Evolutionary conservation across 164 flowering plant species (phyloP).

Genomic region (Santalum album): DNA sequence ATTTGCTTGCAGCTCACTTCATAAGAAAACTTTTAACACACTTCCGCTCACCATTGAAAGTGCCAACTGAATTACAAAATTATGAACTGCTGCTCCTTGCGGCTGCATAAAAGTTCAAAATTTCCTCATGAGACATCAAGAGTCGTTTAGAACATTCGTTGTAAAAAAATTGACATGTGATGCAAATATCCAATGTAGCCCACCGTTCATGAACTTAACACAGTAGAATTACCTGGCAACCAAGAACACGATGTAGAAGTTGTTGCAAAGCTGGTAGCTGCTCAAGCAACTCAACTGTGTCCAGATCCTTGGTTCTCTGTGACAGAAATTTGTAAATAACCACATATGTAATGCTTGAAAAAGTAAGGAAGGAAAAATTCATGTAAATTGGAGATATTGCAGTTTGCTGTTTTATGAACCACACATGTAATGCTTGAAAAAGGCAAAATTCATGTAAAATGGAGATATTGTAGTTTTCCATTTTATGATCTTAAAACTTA

Average conservation of each 20-base stretch:
- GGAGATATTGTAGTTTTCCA: too few relatives aligned
- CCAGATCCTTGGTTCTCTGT: conserved; percentile 89
- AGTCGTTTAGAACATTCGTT: not conserved
- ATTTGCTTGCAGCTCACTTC: not conserved
- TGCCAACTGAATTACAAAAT: conserved; percentile 77
- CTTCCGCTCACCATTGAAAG: conserved; percentile 70
- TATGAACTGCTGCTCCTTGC: conserved; percentile 79
- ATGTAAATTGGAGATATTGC: too few relatives aligned
- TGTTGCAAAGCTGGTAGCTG: conserved; percentile 93
- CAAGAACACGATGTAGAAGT: conserved; percentile 74
- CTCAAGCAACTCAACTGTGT: conserved; percentile 78
- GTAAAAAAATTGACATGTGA: not conserved
- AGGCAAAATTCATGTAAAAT: too few relatives aligned
- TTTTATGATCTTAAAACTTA: too few relatives aligned
- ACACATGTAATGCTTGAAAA: not conserved
- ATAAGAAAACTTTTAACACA: conserved; percentile 1
- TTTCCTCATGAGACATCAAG: not conserved
- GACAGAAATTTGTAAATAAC: conserved; percentile 6
- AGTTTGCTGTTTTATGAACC: too few relatives aligned
- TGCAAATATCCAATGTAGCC: not conserved
- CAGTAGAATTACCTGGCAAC: conserved; percentile 60
- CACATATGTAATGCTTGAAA: not conserved
- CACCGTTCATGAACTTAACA: not conserved
- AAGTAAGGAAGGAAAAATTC: not conserved
- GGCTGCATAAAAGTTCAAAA: conserved; percentile 52